phyloP scores from a whole-genome alignment of 2,329 filamentous ascomycete species.

The Xylariaceae sp. region DNA sequence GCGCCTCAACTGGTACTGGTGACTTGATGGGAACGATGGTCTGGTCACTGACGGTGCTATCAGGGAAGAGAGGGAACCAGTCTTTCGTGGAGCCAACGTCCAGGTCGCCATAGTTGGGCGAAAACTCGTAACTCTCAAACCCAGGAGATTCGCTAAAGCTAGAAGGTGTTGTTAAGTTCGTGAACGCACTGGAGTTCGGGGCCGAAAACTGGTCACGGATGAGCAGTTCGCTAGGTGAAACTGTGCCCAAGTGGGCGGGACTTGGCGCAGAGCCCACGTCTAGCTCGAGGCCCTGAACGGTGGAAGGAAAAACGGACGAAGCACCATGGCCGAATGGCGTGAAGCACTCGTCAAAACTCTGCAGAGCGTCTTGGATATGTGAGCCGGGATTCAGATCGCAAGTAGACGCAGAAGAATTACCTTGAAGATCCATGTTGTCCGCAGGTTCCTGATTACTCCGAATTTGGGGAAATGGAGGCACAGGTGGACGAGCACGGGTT shows the following conservation, averaged over 20 bases:
- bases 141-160: conserved; percentile 71
- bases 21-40: conserved; percentile 36
- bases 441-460: conserved; percentile 44
- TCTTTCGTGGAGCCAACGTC: conserved; percentile 50
- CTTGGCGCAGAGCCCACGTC: conserved; percentile 41
- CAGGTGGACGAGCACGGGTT: conserved; percentile 57
- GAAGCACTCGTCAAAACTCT: conserved; percentile 52
- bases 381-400: conserved; percentile 22
- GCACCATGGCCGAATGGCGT: conserved; percentile 49
- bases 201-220: conserved; percentile 68
- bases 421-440: conserved; percentile 52
- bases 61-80: conserved; percentile 72
- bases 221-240: conserved; percentile 78
- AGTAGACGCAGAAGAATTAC: conserved; percentile 36
- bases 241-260: conserved; percentile 58
- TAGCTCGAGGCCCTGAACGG: conserved; percentile 48
- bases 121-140: conserved; percentile 69
- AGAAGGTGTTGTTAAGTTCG: conserved; percentile 81
- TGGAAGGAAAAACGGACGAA: conserved; percentile 47
- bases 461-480: conserved; percentile 64
- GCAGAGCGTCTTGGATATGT: conserved; percentile 47
- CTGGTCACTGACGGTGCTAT: conserved; percentile 27
- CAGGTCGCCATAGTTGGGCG: conserved; percentile 64
- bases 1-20: conserved; percentile 39
- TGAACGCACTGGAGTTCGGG: conserved; percentile 76